Conservation (phyloP, 352 stramenopile species). For the Pythium chondricola region DNA sequence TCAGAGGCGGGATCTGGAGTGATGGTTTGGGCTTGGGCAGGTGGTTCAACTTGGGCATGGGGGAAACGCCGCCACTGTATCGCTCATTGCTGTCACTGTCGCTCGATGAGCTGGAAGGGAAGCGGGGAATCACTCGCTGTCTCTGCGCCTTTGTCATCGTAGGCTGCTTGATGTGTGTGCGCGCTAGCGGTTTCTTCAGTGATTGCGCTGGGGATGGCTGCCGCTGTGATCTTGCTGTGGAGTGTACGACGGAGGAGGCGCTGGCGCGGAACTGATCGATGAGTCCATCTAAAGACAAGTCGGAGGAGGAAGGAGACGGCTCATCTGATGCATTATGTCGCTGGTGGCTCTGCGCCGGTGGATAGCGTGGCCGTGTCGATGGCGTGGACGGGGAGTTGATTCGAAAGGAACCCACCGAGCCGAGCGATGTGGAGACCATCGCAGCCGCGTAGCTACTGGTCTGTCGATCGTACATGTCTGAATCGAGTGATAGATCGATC, state of each 20-base stretch:
- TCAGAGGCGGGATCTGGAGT: slow-evolving; percentile 7
- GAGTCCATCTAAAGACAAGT: slow-evolving; percentile 37
- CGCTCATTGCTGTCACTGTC: background rate
- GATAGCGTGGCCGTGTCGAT: no score
- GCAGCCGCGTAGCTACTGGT: background rate
- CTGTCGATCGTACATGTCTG: no score
- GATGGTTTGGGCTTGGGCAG: slow-evolving; percentile 37
- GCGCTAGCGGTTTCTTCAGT: background rate
- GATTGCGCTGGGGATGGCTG: background rate
- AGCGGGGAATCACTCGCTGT: background rate
- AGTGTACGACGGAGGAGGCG: slow-evolving; percentile 9
- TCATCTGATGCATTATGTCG: no score
- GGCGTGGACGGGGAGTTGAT: slow-evolving; percentile 13
- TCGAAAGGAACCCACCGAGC: slow-evolving; percentile 9
- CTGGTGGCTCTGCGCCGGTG: no score
- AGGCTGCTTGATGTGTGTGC: background rate
- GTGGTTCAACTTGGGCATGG: slow-evolving; percentile 44
- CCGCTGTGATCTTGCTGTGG: background rate
- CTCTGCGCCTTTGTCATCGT: background rate
- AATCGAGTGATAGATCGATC: no score
- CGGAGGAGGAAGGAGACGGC: slow-evolving; percentile 6
- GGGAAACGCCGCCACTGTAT: slow-evolving; percentile 16
- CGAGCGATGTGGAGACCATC: slow-evolving; percentile 9
- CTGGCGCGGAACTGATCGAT: slow-evolving; percentile 43
- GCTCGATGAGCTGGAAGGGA: no score